Evolutionary conservation across 2,329 filamentous ascomycete species (phyloP).

Genomic region (Xylariaceae sp.): DNA sequence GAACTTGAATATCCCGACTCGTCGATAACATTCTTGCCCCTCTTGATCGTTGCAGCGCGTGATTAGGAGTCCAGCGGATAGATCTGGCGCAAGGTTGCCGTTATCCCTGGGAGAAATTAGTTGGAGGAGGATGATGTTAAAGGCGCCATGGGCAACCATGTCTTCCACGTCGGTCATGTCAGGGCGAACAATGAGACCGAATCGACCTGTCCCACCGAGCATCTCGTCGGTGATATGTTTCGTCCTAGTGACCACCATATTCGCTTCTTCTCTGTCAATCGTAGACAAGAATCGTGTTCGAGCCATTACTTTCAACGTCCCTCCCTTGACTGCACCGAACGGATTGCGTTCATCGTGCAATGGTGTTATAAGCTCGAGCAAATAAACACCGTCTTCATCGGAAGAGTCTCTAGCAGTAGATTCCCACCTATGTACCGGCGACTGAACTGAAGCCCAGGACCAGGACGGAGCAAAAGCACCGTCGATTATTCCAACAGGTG

Average conservation of each 20-base stretch:
- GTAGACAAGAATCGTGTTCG: conserved; percentile 4
- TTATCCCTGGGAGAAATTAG: conserved; percentile 2
- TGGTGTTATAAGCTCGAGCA: conserved; percentile 6
- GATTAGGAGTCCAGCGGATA: conserved; percentile 15
- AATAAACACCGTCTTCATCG: conserved; percentile 9
- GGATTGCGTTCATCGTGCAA: conserved; percentile 10
- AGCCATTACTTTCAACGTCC: conserved; percentile 4
- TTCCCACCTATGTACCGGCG: conserved; percentile 3
- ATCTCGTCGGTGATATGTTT: conserved; percentile 6
- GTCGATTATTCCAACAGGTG: not conserved
- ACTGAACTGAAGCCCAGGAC: conserved; percentile 21
- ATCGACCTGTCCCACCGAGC: not conserved
- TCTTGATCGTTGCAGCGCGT: not conserved
- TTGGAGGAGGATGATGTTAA: not conserved
- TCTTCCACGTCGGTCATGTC: conserved; percentile 1
- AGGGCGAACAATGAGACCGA: not conserved
- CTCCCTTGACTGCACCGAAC: conserved; percentile 14
- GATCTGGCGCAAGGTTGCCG: conserved; percentile 1
- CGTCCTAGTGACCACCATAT: not conserved
- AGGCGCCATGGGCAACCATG: not conserved
- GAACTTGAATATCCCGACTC: conserved; percentile 18
- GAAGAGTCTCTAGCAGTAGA: not conserved
- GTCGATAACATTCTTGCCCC: conserved; percentile 3
- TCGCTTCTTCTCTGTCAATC: conserved; percentile 1
- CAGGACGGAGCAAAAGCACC: conserved; percentile 11